Conservation (phyloP, 116 monocot genomes). For the Iris pallida region DNA sequence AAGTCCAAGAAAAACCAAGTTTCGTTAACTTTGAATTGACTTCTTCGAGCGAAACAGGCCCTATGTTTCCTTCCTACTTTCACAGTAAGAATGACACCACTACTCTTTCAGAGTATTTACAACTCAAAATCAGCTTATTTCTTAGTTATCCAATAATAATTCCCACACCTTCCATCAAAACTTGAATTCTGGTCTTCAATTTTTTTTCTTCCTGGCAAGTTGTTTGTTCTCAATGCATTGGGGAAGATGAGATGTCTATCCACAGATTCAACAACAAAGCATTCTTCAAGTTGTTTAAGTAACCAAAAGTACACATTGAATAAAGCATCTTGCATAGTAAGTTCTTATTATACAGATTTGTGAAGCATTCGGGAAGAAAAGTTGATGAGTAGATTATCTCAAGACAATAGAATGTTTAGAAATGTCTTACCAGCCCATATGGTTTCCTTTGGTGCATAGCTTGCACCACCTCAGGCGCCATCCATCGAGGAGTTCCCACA, state of each 20-base stretch:
- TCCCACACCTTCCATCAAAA: no score
- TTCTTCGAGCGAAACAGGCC: no score
- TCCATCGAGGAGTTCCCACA: conserved; percentile 97
- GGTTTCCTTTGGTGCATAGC: conserved; percentile 64
- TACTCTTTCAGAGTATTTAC: no score
- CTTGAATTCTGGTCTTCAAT: no score
- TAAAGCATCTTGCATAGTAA: neutral
- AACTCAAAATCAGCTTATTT: no score
- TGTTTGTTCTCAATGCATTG: neutral
- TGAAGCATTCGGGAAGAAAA: neutral
- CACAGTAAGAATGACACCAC: no score
- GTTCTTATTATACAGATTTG: no score
- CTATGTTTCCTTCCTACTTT: no score
- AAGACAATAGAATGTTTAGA: neutral
- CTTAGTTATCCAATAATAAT: no score
- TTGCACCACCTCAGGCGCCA: conserved; percentile 90
- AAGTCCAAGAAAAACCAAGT: no score
- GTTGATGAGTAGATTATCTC: neutral
- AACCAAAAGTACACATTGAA: neutral
- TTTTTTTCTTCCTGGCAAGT: no score
- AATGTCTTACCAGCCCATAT: conserved; percentile 77
- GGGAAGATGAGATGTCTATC: neutral
- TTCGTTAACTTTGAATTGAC: no score
- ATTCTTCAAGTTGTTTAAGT: neutral
- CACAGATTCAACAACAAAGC: neutral